These are phyloP conservation scores for Pestalotiopsis sp. DNA, from an alignment of 2,329 filamentous ascomycete genomes.

Conservation along the genomic window DNA sequence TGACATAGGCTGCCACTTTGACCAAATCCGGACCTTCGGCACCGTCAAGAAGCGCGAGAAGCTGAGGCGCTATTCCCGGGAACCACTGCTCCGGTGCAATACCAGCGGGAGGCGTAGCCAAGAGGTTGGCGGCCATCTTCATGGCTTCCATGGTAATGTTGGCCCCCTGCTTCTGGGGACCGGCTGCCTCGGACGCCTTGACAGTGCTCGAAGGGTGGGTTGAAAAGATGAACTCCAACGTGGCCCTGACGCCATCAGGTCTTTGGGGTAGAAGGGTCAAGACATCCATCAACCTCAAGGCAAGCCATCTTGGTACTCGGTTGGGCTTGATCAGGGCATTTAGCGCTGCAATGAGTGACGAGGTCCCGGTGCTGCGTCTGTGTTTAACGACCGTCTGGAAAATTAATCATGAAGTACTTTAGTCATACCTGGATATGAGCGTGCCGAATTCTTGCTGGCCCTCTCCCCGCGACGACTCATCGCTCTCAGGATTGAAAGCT, in stretches of 20 bases:
- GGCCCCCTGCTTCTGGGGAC: slow-evolving; percentile 58
- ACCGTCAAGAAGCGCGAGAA: slow-evolving; percentile 65
- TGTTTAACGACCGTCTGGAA: slow-evolving; percentile 25
- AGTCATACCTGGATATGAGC: slow-evolving; percentile 51
- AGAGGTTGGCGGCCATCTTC: slow-evolving; percentile 61
- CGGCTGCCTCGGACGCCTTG: slow-evolving; percentile 40
- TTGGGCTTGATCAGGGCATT: slow-evolving; percentile 67
- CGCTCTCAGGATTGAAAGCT: slow-evolving; percentile 49
- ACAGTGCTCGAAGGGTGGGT: slow-evolving; percentile 61
- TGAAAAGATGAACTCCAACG: slow-evolving; percentile 71
- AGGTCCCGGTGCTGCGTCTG: slow-evolving; percentile 45
- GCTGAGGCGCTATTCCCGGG: slow-evolving; percentile 59
- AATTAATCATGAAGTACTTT: background rate
- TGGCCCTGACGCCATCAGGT: slow-evolving; percentile 65
- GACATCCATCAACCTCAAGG: slow-evolving; percentile 54
- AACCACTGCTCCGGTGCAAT: slow-evolving; percentile 64
- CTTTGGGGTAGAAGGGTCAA: slow-evolving; percentile 65
- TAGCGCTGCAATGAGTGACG: slow-evolving; percentile 59
- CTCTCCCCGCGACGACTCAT: slow-evolving; percentile 33
- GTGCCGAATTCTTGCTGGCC: slow-evolving; percentile 45
- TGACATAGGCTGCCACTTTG: slow-evolving; percentile 62
- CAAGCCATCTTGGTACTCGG: slow-evolving; percentile 62
- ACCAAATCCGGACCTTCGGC: slow-evolving; percentile 58
- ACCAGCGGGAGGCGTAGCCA: slow-evolving; percentile 60
- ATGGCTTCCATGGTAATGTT: slow-evolving; percentile 71